Percentiles rank a stretch among this genome's conserved stretches.
phyloP scores from a whole-genome alignment of 1,284 basidiomycete species.

The Naganishia sp. region DNA sequence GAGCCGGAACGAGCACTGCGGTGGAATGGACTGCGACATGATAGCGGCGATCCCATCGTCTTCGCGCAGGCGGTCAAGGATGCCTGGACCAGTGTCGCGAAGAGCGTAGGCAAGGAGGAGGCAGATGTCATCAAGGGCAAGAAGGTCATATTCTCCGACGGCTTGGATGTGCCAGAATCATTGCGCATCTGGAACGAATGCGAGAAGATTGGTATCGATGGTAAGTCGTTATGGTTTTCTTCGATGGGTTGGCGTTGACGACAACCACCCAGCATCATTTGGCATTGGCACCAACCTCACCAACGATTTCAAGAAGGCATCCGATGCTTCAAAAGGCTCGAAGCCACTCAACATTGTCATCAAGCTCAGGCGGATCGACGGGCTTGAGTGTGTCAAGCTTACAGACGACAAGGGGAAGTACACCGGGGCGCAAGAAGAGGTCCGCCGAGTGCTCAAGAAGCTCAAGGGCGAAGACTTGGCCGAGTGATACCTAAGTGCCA shows the following conservation, averaged over 20 bases:
- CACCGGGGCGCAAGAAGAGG: constrained; percentile 49
- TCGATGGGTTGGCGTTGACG: neutral
- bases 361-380: constrained; percentile 75
- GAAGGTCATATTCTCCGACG: constrained; percentile 78
- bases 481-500: neutral
- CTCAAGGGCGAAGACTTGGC: constrained; percentile 32
- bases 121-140: constrained; percentile 61
- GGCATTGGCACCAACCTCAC: constrained; percentile 90
- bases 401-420: constrained; percentile 82
- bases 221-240: constrained; percentile 53
- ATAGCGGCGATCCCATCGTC: constrained; percentile 79
- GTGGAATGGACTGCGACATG: constrained; percentile 86
- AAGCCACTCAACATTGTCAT: constrained; percentile 90
- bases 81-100: constrained; percentile 56
- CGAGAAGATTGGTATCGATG: constrained; percentile 70
- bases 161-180: constrained; percentile 70
- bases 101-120: constrained; percentile 54
- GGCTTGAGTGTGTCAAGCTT: constrained; percentile 79
- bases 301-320: constrained; percentile 69
- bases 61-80: constrained; percentile 73
- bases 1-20: constrained; percentile 64
- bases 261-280: constrained; percentile 62
- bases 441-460: constrained; percentile 44
- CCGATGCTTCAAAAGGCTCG: constrained; percentile 61
- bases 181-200: constrained; percentile 70